Conservation (phyloP, 2,329 filamentous ascomycete genomes). For the Clonostachys rosea region DNA sequence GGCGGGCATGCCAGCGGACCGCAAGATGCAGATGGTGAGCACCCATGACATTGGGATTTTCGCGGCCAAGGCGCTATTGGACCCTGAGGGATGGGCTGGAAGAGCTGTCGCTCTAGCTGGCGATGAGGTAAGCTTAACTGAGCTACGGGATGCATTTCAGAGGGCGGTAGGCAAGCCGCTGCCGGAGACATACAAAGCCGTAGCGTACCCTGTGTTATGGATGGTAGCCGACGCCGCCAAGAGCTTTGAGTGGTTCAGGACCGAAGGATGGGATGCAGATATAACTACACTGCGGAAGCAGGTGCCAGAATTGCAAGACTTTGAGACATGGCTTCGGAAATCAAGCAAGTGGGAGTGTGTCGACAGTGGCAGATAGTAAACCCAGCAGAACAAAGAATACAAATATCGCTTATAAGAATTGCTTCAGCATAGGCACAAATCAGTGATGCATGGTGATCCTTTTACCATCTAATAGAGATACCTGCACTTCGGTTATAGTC, state of each 20-base stretch:
- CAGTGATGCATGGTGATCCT: too few species aligned
- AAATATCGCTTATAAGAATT: too few species aligned
- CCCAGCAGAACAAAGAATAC: too few species aligned
- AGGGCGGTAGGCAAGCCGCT: neutral
- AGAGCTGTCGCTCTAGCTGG: slow-evolving; percentile 8
- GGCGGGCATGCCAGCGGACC: slow-evolving; percentile 12
- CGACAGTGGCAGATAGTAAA: too few species aligned
- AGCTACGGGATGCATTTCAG: neutral
- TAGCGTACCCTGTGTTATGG: slow-evolving; percentile 8
- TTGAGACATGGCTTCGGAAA: slow-evolving; percentile 10
- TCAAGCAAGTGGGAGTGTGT: slow-evolving; percentile 10
- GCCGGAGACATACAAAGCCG: slow-evolving; percentile 5
- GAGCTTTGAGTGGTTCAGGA: slow-evolving; percentile 10
- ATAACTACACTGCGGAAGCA: slow-evolving; percentile 1
- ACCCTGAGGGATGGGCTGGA: slow-evolving; percentile 8
- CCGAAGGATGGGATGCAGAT: slow-evolving; percentile 5
- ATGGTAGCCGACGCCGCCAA: slow-evolving; percentile 6
- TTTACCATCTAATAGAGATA: too few species aligned
- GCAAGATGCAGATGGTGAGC: slow-evolving; percentile 15
- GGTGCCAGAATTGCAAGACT: slow-evolving; percentile 7
- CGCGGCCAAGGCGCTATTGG: slow-evolving; percentile 6
- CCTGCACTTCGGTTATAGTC: too few species aligned
- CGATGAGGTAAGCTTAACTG: slow-evolving; percentile 7
- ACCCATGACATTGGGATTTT: slow-evolving; percentile 16
- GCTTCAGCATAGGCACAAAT: too few species aligned